Evolutionary conservation across 2,329 filamentous ascomycete species (phyloP), one percentile per base, ranked within the genome.

Genomic region (Monosporascus cannonballus): DNA sequence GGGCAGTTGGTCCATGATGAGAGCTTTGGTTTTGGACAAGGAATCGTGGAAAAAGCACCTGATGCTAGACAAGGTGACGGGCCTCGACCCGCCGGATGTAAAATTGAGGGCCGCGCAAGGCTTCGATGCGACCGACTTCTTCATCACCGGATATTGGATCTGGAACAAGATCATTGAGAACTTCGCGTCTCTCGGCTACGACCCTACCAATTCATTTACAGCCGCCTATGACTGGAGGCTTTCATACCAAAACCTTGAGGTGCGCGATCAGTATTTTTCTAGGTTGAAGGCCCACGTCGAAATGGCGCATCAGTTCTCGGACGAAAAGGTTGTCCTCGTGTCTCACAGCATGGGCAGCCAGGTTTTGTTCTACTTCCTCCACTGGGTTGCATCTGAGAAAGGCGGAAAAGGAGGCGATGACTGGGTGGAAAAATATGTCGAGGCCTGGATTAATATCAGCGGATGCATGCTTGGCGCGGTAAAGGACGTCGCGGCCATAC

Each of bases 1-100:
- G 94, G 94, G 94, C 4, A 96, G 90, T 61, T 99, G 95, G 94
- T 96, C 84, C 58, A 99, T 99, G 94, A 96, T 99, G 91, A 83
- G 87, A 48, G 93, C 94, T 0, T 73, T 99, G 59, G 90, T 99
- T 2, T 73, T 96, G 64, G 94, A 97, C 69, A 96, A 97, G 71
- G 86, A 95, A 27, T 79, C 82, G 36, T 99, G 94, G 94, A 99
- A 96, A 76, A 86, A 77, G 63, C 94, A 99, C 68, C 90, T 99
- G 61, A 97, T 97, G 92, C 79, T 99, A 11, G 94, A 99, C 71
- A 92, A 93, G 69, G 71, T 83, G 38, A 96, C 93, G 0, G 94
- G 94, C 0, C 76, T 99, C 22, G 94, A 99, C 68, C 94, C 94
- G 1, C 89, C 91, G 0, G 85, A 86, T 14, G 84, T 97, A 63